phyloP scores from a whole-genome alignment of 352 stramenopile species.

The Globisporangium lucens region DNA sequence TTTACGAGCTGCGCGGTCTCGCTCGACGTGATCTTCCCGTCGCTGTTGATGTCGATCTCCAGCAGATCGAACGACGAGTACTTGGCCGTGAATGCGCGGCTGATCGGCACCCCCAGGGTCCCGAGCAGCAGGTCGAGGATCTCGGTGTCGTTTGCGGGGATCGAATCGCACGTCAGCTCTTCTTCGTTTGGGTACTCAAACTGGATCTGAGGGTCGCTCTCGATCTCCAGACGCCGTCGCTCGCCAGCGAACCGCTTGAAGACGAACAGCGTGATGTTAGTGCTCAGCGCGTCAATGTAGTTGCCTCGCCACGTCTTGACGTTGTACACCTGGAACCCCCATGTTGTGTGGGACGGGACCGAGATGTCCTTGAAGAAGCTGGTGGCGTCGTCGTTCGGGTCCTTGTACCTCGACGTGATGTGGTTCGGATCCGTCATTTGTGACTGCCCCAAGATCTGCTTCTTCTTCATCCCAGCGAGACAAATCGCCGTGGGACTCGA shows the following conservation, averaged over 20 bases:
- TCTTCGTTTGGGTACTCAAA: conserved; percentile 61
- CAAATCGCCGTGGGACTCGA: conserved; percentile 31
- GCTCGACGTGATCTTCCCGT: conserved; percentile 69
- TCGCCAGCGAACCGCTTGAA: conserved; percentile 71
- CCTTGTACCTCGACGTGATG: conserved; percentile 89
- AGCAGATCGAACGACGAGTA: conserved; percentile 75
- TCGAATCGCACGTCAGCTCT: conserved; percentile 32
- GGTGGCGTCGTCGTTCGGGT: conserved; percentile 89
- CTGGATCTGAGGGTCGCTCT: conserved; percentile 27
- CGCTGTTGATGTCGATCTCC: conserved; percentile 57
- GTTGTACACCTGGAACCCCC: conserved; percentile 81
- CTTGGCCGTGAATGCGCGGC: conserved; percentile 42
- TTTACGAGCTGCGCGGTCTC: conserved; percentile 44
- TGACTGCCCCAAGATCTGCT: conserved; percentile 59
- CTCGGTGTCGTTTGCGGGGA: conserved; percentile 51
- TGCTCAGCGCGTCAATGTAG: conserved; percentile 91
- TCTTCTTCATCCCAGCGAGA: conserved; percentile 55
- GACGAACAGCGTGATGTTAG: conserved; percentile 90
- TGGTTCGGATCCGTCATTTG: conserved; percentile 41
- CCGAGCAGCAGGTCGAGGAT: conserved; percentile 63
- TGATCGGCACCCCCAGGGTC: conserved; percentile 64
- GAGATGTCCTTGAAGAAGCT: conserved; percentile 86
- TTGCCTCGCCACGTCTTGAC: conserved; percentile 94
- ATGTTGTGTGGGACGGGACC: conserved; percentile 75
- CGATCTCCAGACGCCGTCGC: conserved; percentile 40